Evolutionary conservation across 1,139 yeast species (phyloP).

Genomic region (Blastobotrys illinoisensis): DNA sequence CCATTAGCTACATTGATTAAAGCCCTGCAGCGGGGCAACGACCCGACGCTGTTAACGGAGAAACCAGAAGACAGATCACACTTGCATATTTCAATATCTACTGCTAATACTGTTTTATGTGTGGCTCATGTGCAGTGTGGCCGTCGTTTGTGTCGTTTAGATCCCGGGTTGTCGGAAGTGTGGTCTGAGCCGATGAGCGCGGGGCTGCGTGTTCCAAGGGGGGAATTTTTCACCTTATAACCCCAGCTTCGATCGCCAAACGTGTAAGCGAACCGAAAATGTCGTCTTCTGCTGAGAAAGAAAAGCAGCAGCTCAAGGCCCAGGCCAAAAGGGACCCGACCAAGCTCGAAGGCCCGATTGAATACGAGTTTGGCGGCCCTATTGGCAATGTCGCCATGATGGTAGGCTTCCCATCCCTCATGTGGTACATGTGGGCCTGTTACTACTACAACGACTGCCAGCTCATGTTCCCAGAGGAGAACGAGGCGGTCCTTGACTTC

Average conservation of each 20-base stretch:
- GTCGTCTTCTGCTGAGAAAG: constrained; percentile 15
- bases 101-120: too few species aligned
- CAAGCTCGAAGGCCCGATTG: constrained; percentile 17
- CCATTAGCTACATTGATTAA: too few species aligned
- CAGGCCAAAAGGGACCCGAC: constrained; percentile 19
- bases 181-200: neutral
- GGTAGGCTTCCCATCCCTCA: constrained; percentile 82
- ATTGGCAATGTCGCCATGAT: constrained; percentile 92
- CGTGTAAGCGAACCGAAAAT: constrained; percentile 12
- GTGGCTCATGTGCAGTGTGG: neutral
- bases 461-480: constrained; percentile 62
- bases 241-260: neutral
- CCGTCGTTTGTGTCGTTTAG: neutral
- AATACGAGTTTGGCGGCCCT: constrained; percentile 90
- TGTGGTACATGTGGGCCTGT: constrained; percentile 96
- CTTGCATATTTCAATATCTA: too few species aligned
- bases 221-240: neutral
- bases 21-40: too few species aligned
- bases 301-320: constrained; percentile 14
- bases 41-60: too few species aligned
- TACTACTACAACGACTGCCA: constrained; percentile 72
- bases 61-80: too few species aligned
- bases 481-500: constrained; percentile 57
- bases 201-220: neutral
- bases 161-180: neutral